phyloP scores from a whole-genome alignment of 2,329 filamentous ascomycete genomes.

The Colletotrichum siamense region DNA sequence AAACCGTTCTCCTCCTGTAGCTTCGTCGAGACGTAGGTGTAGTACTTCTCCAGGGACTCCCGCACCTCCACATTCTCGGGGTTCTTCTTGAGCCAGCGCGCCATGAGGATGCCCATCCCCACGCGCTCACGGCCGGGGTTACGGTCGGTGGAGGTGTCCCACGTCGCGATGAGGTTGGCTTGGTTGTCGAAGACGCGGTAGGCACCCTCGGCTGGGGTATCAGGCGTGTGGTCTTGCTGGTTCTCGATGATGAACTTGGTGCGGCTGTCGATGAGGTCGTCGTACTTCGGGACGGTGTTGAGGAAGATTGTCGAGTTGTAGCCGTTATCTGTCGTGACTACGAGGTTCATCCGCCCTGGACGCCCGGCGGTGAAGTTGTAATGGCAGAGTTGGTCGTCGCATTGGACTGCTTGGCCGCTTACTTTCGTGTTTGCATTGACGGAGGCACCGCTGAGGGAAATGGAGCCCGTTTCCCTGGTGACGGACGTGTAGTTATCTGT shows the following conservation, averaged over 20 bases:
- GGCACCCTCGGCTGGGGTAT: background rate
- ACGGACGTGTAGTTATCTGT: background rate
- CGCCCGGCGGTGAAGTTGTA: background rate
- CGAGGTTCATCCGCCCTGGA: background rate
- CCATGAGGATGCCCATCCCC: slow-evolving; percentile 11
- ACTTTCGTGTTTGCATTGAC: background rate
- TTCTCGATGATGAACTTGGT: slow-evolving; percentile 10
- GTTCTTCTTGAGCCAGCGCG: background rate
- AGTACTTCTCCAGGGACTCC: background rate
- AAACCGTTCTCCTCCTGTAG: background rate
- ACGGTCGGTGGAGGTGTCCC: background rate
- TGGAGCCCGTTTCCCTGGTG: background rate
- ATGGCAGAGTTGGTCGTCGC: background rate
- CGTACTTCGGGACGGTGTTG: background rate
- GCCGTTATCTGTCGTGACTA: background rate
- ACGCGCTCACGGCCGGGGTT: slow-evolving; percentile 19
- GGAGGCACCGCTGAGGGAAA: background rate
- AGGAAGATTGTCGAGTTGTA: background rate
- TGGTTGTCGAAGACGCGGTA: slow-evolving; percentile 18
- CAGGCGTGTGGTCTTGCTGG: background rate
- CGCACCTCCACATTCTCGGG: background rate
- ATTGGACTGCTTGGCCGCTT: background rate
- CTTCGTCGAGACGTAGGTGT: slow-evolving; percentile 3
- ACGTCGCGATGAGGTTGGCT: background rate
- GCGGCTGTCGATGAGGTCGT: background rate